Evolutionary conservation across 192 early-diverging fungal species (phyloP).

Genomic region (Coemansia sp.): DNA sequence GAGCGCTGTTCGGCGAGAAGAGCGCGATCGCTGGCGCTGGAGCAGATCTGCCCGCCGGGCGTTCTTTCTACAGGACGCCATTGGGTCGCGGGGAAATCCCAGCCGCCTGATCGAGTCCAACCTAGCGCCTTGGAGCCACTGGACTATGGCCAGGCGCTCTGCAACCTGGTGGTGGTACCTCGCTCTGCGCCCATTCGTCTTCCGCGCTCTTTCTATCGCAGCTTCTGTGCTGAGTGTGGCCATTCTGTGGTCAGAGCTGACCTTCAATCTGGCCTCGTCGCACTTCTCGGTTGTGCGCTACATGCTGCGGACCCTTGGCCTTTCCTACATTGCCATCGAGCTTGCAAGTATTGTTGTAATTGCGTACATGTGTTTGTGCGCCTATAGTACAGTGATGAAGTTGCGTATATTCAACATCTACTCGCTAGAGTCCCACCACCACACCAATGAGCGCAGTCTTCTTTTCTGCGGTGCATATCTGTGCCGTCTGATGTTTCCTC

Average conservation of each 20-base stretch:
- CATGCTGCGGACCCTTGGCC: slow-evolving; percentile 56
- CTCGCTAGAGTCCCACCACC: slow-evolving; percentile 86
- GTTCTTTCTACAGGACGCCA: slow-evolving; percentile 80
- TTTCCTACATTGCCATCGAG: slow-evolving; percentile 67
- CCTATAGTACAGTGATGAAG: slow-evolving; percentile 89
- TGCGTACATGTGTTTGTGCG: slow-evolving; percentile 89
- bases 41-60: slow-evolving; percentile 70
- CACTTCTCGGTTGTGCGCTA: slow-evolving; percentile 72
- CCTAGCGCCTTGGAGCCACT: slow-evolving; percentile 53
- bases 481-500: slow-evolving; percentile 77
- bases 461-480: slow-evolving; percentile 93
- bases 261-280: slow-evolving; percentile 71
- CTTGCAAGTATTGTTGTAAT: slow-evolving; percentile 65
- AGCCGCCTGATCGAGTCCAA: slow-evolving; percentile 62
- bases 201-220: slow-evolving; percentile 59
- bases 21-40: slow-evolving; percentile 81
- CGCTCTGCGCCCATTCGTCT: slow-evolving; percentile 63
- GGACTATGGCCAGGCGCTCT: slow-evolving; percentile 35
- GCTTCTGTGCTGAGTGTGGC: slow-evolving; percentile 63
- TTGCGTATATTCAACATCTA: slow-evolving; percentile 88
- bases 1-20: slow-evolving; percentile 64
- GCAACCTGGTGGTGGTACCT: slow-evolving; percentile 87
- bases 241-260: slow-evolving; percentile 93
- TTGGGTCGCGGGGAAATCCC: slow-evolving; percentile 64
- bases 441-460: slow-evolving; percentile 87